These are phyloP conservation scores for Penicillium janthinellum DNA, from an alignment of 2,329 filamentous ascomycete species.

Conservation along the genomic window DNA sequence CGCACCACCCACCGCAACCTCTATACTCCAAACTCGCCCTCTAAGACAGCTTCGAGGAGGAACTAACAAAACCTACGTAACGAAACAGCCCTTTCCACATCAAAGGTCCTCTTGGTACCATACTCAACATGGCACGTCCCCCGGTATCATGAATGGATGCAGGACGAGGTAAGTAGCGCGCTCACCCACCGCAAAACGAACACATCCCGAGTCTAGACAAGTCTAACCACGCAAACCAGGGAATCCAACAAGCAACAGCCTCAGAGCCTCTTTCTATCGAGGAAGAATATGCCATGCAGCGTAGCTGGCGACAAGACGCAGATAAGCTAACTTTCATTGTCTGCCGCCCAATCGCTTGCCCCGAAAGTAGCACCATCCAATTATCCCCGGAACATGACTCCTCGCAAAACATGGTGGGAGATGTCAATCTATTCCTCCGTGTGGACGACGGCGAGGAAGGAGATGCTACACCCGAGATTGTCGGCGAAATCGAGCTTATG, in stretches of 20 bases:
- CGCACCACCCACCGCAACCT: constrained; percentile 1
- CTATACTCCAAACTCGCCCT: neutral
- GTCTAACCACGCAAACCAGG: constrained; percentile 35
- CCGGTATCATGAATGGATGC: constrained; percentile 89
- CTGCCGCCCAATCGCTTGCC: constrained; percentile 56
- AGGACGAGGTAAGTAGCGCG: constrained; percentile 61
- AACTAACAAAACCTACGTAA: neutral
- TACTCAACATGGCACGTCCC: constrained; percentile 81
- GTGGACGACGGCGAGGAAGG: constrained; percentile 55
- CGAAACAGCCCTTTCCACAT: constrained; percentile 65
- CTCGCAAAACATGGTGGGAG: constrained; percentile 65
- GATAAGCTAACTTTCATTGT: constrained; percentile 95
- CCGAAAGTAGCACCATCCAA: neutral
- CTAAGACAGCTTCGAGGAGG: neutral
- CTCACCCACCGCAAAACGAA: neutral
- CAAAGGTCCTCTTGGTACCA: constrained; percentile 73
- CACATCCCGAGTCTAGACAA: neutral
- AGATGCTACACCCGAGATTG: constrained; percentile 35
- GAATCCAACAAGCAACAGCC: constrained; percentile 80
- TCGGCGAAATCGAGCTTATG: constrained; percentile 87
- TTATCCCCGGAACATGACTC: constrained; percentile 52
- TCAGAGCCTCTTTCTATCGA: constrained; percentile 78
- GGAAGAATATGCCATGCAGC: constrained; percentile 88
- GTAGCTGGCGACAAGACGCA: constrained; percentile 75
- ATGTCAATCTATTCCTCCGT: constrained; percentile 80